Conservation (phyloP, 1,139 yeast genomes). For the Candida sp. region DNA sequence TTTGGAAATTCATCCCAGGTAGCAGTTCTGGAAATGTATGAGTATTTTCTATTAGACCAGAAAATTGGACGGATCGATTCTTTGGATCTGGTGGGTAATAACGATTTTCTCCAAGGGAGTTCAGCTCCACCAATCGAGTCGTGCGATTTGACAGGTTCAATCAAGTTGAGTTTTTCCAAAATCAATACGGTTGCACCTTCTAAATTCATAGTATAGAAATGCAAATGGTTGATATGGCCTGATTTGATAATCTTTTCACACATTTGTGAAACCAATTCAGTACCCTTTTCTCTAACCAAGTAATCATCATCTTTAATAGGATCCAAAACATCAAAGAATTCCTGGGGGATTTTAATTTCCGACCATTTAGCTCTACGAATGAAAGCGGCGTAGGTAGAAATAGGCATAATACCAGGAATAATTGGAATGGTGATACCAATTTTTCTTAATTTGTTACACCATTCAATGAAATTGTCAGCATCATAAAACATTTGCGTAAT, state of each 20-base stretch:
- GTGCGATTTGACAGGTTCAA: slow-evolving; percentile 42
- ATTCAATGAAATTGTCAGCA: slow-evolving; percentile 73
- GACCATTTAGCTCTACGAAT: slow-evolving; percentile 96
- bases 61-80: slow-evolving; percentile 92
- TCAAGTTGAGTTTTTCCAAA: slow-evolving; percentile 65
- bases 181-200: slow-evolving; percentile 90
- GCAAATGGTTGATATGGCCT: slow-evolving; percentile 79
- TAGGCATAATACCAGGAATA: slow-evolving; percentile 98
- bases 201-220: slow-evolving; percentile 94
- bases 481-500: slow-evolving; percentile 94
- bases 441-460: slow-evolving; percentile 74
- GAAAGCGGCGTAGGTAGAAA: slow-evolving; percentile 89
- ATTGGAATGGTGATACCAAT: slow-evolving; percentile 84
- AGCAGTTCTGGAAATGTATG: slow-evolving; percentile 86
- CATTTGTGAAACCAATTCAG: slow-evolving; percentile 80
- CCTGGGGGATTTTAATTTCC: slow-evolving; percentile 72
- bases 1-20: slow-evolving; percentile 96
- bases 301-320: slow-evolving; percentile 91
- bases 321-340: slow-evolving; percentile 67
- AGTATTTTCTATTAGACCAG: slow-evolving; percentile 93
- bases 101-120: slow-evolving; percentile 88
- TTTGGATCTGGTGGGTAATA: slow-evolving; percentile 75
- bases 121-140: slow-evolving; percentile 38
- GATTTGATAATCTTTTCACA: slow-evolving; percentile 70
- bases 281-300: slow-evolving; percentile 82